Evolutionary conservation across 2,329 filamentous ascomycete genomes (phyloP), one percentile per base, ranked within the genome.

Genomic region (Penicillium sp.): DNA sequence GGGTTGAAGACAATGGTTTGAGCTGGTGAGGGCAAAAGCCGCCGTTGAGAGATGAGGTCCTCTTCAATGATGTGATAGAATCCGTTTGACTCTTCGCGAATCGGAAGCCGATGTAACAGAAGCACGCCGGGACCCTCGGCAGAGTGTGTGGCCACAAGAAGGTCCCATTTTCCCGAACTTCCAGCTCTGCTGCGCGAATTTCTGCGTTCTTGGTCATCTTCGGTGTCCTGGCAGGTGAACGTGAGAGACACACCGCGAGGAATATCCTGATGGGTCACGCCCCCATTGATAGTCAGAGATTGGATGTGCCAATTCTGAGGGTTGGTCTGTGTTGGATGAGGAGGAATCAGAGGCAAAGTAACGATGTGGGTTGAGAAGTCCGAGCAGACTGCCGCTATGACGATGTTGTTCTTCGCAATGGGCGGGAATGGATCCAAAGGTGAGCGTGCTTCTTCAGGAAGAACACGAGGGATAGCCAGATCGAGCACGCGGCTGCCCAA

Each of bases 311-410:
- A 69, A 35, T 67, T 68, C 13, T 68, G 63, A 6, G 69, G 56
- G 49, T 77, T 68, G 27, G 73, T 73, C 27, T 72, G 68, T 3
- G 69, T 64, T 21, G 75, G 72, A 39, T 81, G 76, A 24, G 84
- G 83, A 48, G 84, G 83, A 13, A 69, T 68, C 24, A 87, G 72
- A 5, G 85, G 84, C 19, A 86, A 64, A 5, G 79, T 79, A 22
- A 87, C 74, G 48, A 87, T 63, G 29, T 80, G 78, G 11, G 84
- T 75, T n/a, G 78, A 82, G 14, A 78, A 80, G 66, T 88, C 84
- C 16, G 81, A 78, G 61, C 84, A 87, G 16, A 81, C 77, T 5
- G 81, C 80, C 0, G 80, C 77, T 37, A 87, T 74, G 24, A 85
- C 74, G 16, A 87, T 79, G 53, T 76, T 79, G 37, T 76, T 74